A percentile compares a stretch with the other conserved stretches of the same genome.
Evolutionary conservation across 305 asterid species (phyloP).

Genomic region (Fraxinus velutina): DNA sequence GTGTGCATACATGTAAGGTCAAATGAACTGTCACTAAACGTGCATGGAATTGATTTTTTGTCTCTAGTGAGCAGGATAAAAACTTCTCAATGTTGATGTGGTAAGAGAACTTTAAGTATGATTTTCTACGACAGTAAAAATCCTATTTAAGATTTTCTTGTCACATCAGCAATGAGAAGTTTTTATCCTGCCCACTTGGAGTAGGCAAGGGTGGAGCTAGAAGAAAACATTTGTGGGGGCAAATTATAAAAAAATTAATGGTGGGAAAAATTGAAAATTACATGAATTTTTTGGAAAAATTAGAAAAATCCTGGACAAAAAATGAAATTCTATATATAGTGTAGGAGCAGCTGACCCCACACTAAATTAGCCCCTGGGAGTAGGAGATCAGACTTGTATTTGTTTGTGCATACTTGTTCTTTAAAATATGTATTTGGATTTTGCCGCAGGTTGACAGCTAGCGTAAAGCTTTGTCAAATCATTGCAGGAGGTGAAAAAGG

Average conservation of each 20-base stretch:
- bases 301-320: background rate
- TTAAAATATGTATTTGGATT: background rate
- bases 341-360: background rate
- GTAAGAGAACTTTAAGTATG: too few species aligned
- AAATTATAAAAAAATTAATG: too few species aligned
- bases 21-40: background rate
- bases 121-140: too few species aligned
- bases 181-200: background rate
- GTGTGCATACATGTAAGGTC: background rate
- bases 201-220: background rate
- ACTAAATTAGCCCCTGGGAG: background rate
- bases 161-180: background rate
- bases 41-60: background rate
- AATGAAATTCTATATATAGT: background rate
- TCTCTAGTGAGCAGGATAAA: too few species aligned
- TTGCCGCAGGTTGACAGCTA: background rate
- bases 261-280: background rate
- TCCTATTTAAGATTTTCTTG: too few species aligned
- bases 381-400: background rate
- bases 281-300: background rate
- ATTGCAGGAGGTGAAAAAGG: background rate
- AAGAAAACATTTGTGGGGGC: too few species aligned
- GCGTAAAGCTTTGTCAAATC: background rate
- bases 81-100: background rate
- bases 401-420: background rate